Percentiles rank a stretch among this genome's conserved stretches.
Conservation (phyloP, 108 stramenopile species). For the Asterionellopsis glacialis region DNA sequence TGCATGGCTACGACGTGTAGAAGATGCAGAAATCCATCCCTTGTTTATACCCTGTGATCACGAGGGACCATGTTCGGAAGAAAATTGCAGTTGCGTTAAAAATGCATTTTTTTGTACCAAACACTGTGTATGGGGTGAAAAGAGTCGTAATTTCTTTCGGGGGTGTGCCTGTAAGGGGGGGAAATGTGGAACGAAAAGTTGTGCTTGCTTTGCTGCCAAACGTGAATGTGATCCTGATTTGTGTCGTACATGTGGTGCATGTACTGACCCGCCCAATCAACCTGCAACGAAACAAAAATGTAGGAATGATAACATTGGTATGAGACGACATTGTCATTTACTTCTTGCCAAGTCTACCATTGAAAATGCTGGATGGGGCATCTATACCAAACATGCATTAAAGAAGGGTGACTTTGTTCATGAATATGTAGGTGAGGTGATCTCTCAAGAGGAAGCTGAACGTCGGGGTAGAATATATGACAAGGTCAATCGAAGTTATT, state of each 20-base stretch:
- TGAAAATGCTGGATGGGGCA: constrained; percentile 74
- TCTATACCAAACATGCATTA: constrained; percentile 58
- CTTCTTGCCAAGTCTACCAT: constrained; percentile 56
- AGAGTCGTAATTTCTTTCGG: constrained; percentile 57
- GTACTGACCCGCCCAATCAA: constrained; percentile 48
- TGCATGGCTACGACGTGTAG: constrained; percentile 38
- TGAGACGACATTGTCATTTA: constrained; percentile 61
- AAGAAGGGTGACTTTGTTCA: constrained; percentile 76
- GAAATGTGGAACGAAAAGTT: constrained; percentile 49
- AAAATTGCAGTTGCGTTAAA: constrained; percentile 64
- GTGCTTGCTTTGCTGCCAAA: constrained; percentile 68
- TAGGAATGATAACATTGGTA: constrained; percentile 61
- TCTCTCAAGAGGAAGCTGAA: constrained; percentile 81
- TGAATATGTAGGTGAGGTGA: constrained; percentile 85
- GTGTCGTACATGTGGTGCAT: constrained; percentile 59
- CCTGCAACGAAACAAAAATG: constrained; percentile 50
- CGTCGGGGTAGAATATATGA: constrained; percentile 78
- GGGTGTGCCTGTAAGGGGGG: constrained; percentile 59
- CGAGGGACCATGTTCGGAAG: constrained; percentile 53
- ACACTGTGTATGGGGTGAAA: constrained; percentile 58
- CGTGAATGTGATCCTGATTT: constrained; percentile 89
- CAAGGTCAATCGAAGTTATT: constrained; percentile 57
- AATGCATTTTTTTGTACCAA: constrained; percentile 71
- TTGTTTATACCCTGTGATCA: constrained; percentile 67
- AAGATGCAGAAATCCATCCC: constrained; percentile 32